These are phyloP conservation scores for Boletales sp. DNA, from an alignment of 768 basidiomycete genomes.

Conservation along the genomic window DNA sequence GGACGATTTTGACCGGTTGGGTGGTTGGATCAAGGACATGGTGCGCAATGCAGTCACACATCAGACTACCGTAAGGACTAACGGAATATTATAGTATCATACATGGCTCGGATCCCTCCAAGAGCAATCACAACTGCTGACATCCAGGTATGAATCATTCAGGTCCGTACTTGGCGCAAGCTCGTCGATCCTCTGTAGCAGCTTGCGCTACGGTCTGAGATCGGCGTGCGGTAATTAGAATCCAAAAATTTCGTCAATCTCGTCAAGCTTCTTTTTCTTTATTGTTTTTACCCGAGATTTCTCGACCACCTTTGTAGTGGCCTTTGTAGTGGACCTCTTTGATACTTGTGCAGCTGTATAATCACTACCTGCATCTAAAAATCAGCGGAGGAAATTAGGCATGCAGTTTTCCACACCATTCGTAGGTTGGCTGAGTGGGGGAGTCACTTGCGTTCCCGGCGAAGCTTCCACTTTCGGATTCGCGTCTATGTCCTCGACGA, in stretches of 20 bases:
- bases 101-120: no score
- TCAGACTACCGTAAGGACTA: no score
- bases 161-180: not conserved
- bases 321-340: not conserved
- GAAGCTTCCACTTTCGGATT: not conserved
- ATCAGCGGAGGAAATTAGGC: not conserved
- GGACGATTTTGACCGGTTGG: conserved; percentile 33
- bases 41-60: not conserved
- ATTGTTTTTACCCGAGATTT: conserved; percentile 15
- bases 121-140: no score
- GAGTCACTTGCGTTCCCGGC: not conserved
- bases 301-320: not conserved
- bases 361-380: not conserved
- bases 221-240: conserved; percentile 9
- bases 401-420: conserved; percentile 1
- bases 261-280: conserved; percentile 18
- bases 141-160: no score
- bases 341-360: not conserved
- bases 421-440: not conserved
- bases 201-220: not conserved
- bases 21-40: conserved; percentile 50
- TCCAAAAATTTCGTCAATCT: conserved; percentile 27
- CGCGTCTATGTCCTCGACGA: not conserved
- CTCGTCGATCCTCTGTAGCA: not conserved
- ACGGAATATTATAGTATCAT: no score